Base-by-base conservation (phyloP, 257 asterid genomes). In the Solanum sitiens region DNA sequence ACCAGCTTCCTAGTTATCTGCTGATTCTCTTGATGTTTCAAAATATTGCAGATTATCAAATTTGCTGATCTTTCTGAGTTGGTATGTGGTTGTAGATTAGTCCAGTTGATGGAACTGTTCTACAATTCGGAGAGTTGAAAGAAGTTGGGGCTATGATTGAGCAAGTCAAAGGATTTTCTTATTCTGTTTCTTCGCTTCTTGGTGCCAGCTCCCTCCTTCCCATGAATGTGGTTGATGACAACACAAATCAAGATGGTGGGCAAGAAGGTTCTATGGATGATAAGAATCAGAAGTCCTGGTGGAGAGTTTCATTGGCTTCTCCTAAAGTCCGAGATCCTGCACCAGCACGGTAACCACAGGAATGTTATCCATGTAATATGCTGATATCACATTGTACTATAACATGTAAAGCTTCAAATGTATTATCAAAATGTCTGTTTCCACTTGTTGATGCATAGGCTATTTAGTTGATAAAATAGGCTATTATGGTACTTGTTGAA, bases 141-240 rank as follows among this genome's bases (percentile, higher is more conserved):
- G 98, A 97, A 88, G 89, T 94, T 71, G 95, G 98, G 86, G 95
- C 93, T 35, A 95, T 97, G 98, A 95, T 97, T 90, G 98, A 97
- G 89, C 99, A 97, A 95, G 98, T 97, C 45, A 97, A 97, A 90
- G 98, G 99, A 76, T 97, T 92, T 88, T 93, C 98, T 74, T 97
- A 95, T 91, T 93, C 98, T 59, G 98, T 94, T 87, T 91, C 94
- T 92, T 92, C 95, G 16, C 98, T 97, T 86, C 95, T 97, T 87
- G 99, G 99, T 53, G 93, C 94, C 87, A 93, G 88, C 91, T 91
- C 95, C 47, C 88, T 89, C 90, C 95, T 91, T 89, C 95, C 98
- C 3, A 88, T 89, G 93, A 87, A 87, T 79, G 88, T 93, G 89
- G 87, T 91, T 42, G 94, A 92, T 80, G 93, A 89, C 83, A 87